Conservation (phyloP, 148 eudicot species). For the Fagopyrum esculentum region DNA sequence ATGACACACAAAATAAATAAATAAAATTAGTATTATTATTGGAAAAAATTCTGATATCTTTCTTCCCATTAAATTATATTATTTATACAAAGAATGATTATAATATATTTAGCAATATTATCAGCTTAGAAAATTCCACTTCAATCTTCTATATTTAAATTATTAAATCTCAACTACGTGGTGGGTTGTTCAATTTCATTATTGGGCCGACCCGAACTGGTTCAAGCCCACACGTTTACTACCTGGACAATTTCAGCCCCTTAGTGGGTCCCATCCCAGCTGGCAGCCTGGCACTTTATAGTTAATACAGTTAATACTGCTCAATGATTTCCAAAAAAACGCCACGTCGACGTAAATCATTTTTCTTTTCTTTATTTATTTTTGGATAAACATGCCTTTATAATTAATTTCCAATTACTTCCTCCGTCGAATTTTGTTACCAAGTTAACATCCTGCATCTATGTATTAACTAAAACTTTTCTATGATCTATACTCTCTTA, state of each 20-base stretch:
- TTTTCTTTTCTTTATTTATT: not conserved
- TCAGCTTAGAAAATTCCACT: not conserved
- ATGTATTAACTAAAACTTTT: too few relatives aligned
- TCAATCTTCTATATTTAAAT: not conserved
- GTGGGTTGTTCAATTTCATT: constrained; percentile 3
- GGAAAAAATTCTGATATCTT: not conserved
- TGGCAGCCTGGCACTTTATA: not conserved
- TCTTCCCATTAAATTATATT: not conserved
- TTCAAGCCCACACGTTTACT: constrained; percentile 10
- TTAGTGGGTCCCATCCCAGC: not conserved
- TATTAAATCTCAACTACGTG: not conserved
- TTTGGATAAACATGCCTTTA: not conserved
- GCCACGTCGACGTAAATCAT: not conserved
- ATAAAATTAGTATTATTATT: not conserved
- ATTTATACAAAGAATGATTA: not conserved
- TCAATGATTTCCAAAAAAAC: not conserved
- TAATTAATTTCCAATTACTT: not conserved
- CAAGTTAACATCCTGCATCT: too few relatives aligned
- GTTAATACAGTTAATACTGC: not conserved
- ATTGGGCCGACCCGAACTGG: constrained; percentile 5
- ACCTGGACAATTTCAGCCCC: not conserved
- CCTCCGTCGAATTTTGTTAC: too few relatives aligned
- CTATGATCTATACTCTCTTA: too few relatives aligned
- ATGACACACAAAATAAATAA: not conserved
- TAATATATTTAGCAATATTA: not conserved